These are phyloP conservation scores for Acacia pycnantha DNA, from an alignment of 331 rosid genomes.

Conservation along the genomic window DNA sequence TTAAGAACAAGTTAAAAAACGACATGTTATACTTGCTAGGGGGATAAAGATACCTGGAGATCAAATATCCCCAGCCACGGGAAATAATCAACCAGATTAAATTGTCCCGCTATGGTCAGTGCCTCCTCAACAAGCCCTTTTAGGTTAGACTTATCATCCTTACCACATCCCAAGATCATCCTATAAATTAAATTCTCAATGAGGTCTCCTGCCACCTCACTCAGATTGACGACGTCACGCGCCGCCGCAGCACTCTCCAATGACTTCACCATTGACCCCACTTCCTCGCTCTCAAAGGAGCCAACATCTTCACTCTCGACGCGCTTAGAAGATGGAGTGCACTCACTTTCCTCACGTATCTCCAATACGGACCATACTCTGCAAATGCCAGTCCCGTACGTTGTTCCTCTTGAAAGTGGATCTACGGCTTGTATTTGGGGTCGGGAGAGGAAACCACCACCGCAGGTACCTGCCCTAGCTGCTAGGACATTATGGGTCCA, in stretches of 20 bases:
- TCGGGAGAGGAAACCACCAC: constrained; percentile 39
- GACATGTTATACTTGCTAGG: too few relatives aligned
- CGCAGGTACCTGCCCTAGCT: constrained; percentile 26
- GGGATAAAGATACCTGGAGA: constrained; percentile 21
- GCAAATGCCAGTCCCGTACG: constrained; percentile 14
- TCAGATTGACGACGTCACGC: constrained; percentile 18
- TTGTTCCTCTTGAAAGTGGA: background rate
- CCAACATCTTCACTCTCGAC: constrained; percentile 22
- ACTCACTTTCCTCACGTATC: constrained; percentile 38
- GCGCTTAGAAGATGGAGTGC: constrained; percentile 25
- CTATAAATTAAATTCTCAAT: background rate
- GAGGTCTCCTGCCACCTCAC: background rate
- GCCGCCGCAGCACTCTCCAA: constrained; percentile 1
- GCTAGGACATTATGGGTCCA: constrained; percentile 39
- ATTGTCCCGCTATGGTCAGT: background rate
- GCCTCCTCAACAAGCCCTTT: background rate
- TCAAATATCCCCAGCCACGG: constrained; percentile 20
- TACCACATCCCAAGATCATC: constrained; percentile 25
- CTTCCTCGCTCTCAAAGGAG: constrained; percentile 18
- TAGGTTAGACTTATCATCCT: constrained; percentile 14
- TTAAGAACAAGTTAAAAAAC: too few relatives aligned
- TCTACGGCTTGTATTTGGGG: background rate
- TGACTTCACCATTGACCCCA: constrained; percentile 18
- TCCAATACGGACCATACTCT: constrained; percentile 42
- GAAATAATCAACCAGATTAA: constrained; percentile 29